These are phyloP conservation scores for Mycena capillaripes DNA, from an alignment of 768 basidiomycete species.

Conservation along the genomic window DNA sequence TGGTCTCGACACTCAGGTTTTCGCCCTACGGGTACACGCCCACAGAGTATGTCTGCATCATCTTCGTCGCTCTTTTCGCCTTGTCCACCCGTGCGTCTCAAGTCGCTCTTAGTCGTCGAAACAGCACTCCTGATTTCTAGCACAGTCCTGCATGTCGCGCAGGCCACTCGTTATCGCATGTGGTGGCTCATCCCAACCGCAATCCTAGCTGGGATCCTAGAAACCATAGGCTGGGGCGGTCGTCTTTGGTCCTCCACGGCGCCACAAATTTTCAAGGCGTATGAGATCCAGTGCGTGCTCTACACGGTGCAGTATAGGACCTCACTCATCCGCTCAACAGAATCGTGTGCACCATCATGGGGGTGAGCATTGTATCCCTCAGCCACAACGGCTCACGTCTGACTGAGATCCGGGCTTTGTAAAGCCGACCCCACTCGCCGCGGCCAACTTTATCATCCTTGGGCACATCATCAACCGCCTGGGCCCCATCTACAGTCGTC, in stretches of 20 bases:
- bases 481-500: constrained; percentile 64
- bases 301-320: no score
- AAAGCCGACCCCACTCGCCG: constrained; percentile 33
- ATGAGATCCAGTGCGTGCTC: constrained; percentile 58
- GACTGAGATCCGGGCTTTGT: neutral
- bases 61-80: constrained; percentile 53
- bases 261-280: constrained; percentile 44
- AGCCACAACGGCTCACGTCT: neutral
- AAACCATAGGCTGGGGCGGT: constrained; percentile 59
- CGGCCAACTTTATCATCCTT: constrained; percentile 65
- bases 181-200: constrained; percentile 60
- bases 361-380: neutral
- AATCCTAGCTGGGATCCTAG: constrained; percentile 51
- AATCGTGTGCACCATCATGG: constrained; percentile 33
- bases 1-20: neutral
- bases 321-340: neutral
- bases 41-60: constrained; percentile 51
- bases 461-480: constrained; percentile 59
- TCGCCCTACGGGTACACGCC: constrained; percentile 53
- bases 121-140: neutral
- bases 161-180: constrained; percentile 48
- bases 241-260: constrained; percentile 52
- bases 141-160: constrained; percentile 52
- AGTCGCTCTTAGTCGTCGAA: neutral
- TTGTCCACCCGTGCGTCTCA: constrained; percentile 15